phyloP scores from a whole-genome alignment of 1,139 yeast species.

The Saccharomyces uvarum region DNA sequence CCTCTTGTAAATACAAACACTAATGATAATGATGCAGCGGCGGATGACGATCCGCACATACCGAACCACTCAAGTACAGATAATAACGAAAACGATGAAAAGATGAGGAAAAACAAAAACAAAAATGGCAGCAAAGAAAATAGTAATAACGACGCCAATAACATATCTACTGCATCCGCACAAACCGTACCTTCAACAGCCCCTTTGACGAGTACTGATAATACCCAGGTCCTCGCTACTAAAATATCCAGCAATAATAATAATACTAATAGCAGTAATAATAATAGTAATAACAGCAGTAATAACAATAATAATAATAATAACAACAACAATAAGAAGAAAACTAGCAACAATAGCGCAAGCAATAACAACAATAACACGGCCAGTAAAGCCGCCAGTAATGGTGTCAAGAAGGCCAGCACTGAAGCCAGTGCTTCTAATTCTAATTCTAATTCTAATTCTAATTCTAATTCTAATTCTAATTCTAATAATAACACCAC shows the following conservation, averaged over 20 bases:
- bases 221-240: not conserved
- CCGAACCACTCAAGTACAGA: not conserved
- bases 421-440: not conserved
- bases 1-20: not conserved
- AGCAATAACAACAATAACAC: constrained; percentile 2
- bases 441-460: not conserved
- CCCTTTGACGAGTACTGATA: not conserved
- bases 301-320: constrained; percentile 3
- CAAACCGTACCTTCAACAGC: not conserved
- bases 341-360: not conserved
- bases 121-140: not conserved
- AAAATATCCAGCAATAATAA: not conserved
- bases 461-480: not conserved
- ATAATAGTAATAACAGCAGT: not conserved
- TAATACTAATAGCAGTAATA: not conserved
- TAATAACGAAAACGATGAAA: not conserved
- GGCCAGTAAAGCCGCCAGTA: constrained; percentile 1
- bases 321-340: not conserved
- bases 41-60: constrained; percentile 1
- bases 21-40: not conserved
- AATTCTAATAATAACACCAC: not conserved
- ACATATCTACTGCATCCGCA: not conserved
- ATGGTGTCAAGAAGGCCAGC: not conserved
- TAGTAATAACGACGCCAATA: not conserved
- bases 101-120: not conserved